Evolutionary conservation across 2,329 filamentous ascomycete genomes (phyloP).

Genomic region (Ceratocystis lukuohia): DNA sequence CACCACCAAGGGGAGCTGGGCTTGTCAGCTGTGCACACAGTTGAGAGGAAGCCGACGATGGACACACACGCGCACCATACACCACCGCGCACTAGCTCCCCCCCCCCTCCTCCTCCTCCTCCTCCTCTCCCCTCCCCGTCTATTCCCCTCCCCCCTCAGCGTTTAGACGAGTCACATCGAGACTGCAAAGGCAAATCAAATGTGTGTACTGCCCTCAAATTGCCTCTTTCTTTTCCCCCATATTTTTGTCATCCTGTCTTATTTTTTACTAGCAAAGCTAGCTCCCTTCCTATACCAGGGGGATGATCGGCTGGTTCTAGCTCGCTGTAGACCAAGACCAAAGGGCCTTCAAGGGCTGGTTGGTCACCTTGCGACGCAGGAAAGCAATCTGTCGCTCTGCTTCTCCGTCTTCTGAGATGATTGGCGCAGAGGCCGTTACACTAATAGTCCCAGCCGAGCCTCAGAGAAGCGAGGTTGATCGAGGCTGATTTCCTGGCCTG

Average conservation of each 20-base stretch:
- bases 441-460: not conserved
- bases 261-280: not conserved
- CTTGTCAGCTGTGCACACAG: not conserved
- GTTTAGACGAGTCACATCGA: too few species aligned
- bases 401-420: not conserved
- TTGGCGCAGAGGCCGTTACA: not conserved
- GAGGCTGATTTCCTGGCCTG: not conserved
- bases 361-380: too few species aligned
- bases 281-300: not conserved
- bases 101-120: too few species aligned
- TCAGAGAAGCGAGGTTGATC: not conserved
- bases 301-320: not conserved
- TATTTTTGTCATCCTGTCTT: not conserved
- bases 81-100: too few species aligned
- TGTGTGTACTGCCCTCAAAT: too few species aligned
- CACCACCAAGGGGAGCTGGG: not conserved
- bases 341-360: not conserved
- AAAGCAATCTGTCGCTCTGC: not conserved
- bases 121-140: too few species aligned
- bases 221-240: not conserved
- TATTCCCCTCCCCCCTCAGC: too few species aligned
- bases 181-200: too few species aligned
- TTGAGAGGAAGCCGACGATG: too few species aligned
- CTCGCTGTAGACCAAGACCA: not conserved
- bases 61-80: too few species aligned